Base-by-base conservation (phyloP, 441 rosid species). In the Syzygium syzygioides region DNA sequence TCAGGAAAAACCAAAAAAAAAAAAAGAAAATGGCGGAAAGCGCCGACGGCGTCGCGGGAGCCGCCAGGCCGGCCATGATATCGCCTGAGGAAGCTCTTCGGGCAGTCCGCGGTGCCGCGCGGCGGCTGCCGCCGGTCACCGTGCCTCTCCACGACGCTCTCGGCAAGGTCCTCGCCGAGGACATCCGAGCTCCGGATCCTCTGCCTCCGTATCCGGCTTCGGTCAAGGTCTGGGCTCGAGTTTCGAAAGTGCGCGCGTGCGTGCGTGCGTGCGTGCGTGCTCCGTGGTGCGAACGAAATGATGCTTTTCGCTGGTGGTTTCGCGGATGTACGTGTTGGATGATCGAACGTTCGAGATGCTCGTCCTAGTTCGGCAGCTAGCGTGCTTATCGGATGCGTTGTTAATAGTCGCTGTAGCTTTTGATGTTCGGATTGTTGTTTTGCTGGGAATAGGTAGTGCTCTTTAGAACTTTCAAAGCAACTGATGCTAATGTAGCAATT, bases 141-240 rank as follows among this genome's bases (percentile, higher is more conserved):
- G 94, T 96, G 18, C 91, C 97, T 23, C 88, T 97, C 59, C 91
- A 92, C 59, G 96, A 96, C 64, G 95, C 98, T 85, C 94, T 96
- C 2, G 99, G 99, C 79, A 97, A 94, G 90, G 95, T 97, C 20
- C 92, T 97, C 89, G 99, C 96, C 60, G 95, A 97, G 85, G 99
- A 96, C 90, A 93, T 98, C 87, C 93, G 92, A 32, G 95, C 99
- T 55, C 96, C 96, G 59, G 98, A 97, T 89, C 99, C 98, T 87
- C 90, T 96, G 30, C 99, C 99, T 91, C 99, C 99, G 50, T 96
- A 96, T 91, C 96, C 96, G 37, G 99, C 99, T 90, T 98, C 98
- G 41, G 90, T 95, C 86, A 98, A 97, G 96, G 98, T 95, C 83
- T 1, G 57, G 55, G 84, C 19, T 85, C 26, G 30, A 30, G 50